These are phyloP conservation scores for Sporobolomyces phaffii DNA, from an alignment of 768 basidiomycete genomes.

Conservation along the genomic window DNA sequence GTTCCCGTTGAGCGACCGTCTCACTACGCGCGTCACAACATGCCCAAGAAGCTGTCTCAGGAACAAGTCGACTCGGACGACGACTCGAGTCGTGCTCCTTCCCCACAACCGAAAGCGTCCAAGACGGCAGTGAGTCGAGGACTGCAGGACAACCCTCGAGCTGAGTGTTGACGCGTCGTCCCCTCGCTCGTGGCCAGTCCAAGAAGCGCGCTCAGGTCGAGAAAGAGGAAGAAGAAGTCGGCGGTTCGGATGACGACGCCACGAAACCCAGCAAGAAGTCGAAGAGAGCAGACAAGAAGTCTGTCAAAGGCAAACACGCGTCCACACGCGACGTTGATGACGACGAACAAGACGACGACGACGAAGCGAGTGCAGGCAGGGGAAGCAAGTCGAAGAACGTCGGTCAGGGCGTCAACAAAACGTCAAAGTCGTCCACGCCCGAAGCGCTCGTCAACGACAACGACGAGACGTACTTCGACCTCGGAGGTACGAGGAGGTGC, in stretches of 20 bases:
- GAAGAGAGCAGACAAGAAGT: constrained; percentile 17
- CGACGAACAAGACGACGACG: not conserved
- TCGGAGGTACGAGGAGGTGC: constrained; percentile 39
- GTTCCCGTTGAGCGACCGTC: not conserved
- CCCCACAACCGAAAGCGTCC: not conserved
- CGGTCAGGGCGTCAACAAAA: constrained; percentile 8
- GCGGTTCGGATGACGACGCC: not conserved
- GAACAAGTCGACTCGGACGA: constrained; percentile 14
- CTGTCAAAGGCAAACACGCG: not conserved
- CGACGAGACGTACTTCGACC: constrained; percentile 30
- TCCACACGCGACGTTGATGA: not conserved
- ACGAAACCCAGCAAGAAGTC: not conserved
- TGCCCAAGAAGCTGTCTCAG: constrained; percentile 8
- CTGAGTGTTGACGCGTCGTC: not conserved
- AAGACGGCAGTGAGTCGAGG: not conserved
- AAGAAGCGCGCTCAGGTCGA: constrained; percentile 10
- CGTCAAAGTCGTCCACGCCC: not conserved
- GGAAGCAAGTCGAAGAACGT: not conserved
- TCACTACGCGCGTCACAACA: not conserved
- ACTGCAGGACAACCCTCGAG: not conserved
- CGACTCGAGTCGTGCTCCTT: constrained; percentile 1
- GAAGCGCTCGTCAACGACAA: constrained; percentile 6
- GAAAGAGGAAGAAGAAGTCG: not conserved
- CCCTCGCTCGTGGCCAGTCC: not conserved
- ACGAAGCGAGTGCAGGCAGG: not conserved